A percentile compares a stretch with the other conserved stretches of the same genome.
These are phyloP conservation scores for Hyaloscypha hepaticicola DNA, from an alignment of 495 filamentous ascomycete species.

Conservation along the genomic window DNA sequence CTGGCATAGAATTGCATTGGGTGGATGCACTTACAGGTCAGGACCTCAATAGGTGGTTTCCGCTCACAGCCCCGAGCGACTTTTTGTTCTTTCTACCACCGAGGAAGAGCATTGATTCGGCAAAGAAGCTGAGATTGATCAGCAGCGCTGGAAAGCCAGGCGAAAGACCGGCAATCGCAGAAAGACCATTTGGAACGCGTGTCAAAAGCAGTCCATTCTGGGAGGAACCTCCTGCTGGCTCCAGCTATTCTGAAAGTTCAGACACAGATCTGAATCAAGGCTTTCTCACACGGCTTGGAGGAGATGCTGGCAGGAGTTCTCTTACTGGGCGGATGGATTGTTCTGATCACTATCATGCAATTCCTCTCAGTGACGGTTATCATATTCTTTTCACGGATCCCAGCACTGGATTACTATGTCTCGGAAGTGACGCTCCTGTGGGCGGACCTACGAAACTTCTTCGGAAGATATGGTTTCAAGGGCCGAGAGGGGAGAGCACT, in stretches of 20 bases:
- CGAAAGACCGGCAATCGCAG: slow-evolving; percentile 26
- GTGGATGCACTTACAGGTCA: slow-evolving; percentile 60
- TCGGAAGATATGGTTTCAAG: slow-evolving; percentile 46
- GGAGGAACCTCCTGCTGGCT: slow-evolving; percentile 12
- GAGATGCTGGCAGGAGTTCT: neutral
- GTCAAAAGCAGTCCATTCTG: slow-evolving; percentile 26
- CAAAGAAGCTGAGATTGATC: slow-evolving; percentile 64
- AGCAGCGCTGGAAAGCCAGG: slow-evolving; percentile 42
- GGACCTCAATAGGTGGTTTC: slow-evolving; percentile 62
- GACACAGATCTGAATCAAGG: neutral
- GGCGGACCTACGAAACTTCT: slow-evolving; percentile 38
- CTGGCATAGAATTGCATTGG: slow-evolving; percentile 73
- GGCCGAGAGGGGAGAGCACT: slow-evolving; percentile 32
- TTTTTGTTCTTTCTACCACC: slow-evolving; percentile 66
- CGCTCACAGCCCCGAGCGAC: slow-evolving; percentile 65
- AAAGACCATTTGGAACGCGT: slow-evolving; percentile 29
- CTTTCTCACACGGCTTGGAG: slow-evolving; percentile 4
- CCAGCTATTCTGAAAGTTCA: neutral
- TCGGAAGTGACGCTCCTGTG: slow-evolving; percentile 66
- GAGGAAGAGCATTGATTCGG: slow-evolving; percentile 49
- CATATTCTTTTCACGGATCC: slow-evolving; percentile 73
- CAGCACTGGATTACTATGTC: slow-evolving; percentile 54
- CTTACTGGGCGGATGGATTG: slow-evolving; percentile 22
- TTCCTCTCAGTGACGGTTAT: slow-evolving; percentile 67
- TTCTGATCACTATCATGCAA: slow-evolving; percentile 63